phyloP scores from a whole-genome alignment of 768 basidiomycete species.

The Gloeophyllum trabeum region DNA sequence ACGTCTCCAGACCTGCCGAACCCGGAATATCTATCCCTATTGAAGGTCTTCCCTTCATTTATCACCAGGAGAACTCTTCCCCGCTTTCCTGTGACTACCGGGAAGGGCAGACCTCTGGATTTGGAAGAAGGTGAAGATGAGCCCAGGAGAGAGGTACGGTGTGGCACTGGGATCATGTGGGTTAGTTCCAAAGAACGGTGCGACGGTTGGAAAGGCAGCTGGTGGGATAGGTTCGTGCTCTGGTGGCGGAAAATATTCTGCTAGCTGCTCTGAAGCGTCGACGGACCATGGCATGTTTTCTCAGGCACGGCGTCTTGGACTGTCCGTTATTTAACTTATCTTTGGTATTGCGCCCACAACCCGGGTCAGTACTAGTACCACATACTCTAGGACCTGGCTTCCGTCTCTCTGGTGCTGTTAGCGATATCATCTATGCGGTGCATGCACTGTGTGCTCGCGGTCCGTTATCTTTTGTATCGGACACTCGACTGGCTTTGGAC shows the following conservation, averaged over 20 bases:
- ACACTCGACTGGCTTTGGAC: too few relatives aligned
- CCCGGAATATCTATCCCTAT: slow-evolving; percentile 56
- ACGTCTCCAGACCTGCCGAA: slow-evolving; percentile 70
- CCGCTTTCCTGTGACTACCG: slow-evolving; percentile 41
- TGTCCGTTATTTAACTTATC: too few relatives aligned
- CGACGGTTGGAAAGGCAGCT: slow-evolving; percentile 62
- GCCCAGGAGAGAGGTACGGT: slow-evolving; percentile 43
- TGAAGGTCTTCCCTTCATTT: slow-evolving; percentile 70
- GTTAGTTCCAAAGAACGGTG: slow-evolving; percentile 47
- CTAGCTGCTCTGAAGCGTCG: too few relatives aligned
- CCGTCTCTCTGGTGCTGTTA: too few relatives aligned
- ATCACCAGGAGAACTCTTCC: slow-evolving; percentile 60
- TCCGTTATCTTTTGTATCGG: too few relatives aligned
- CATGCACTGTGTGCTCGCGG: too few relatives aligned
- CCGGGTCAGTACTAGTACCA: too few relatives aligned
- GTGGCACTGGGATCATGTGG: slow-evolving; percentile 84
- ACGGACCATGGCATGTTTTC: too few relatives aligned
- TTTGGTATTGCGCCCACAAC: too few relatives aligned
- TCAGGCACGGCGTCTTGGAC: too few relatives aligned
- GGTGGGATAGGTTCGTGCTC: slow-evolving; percentile 67
- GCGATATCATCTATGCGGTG: too few relatives aligned
- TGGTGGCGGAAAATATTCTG: slow-evolving; percentile 81
- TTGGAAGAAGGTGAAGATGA: slow-evolving; percentile 62
- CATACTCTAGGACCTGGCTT: too few relatives aligned
- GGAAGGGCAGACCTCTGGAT: slow-evolving; percentile 33